Evolutionary conservation across 495 filamentous ascomycete species (phyloP).

Genomic region (Penicillium robsamsonii): DNA sequence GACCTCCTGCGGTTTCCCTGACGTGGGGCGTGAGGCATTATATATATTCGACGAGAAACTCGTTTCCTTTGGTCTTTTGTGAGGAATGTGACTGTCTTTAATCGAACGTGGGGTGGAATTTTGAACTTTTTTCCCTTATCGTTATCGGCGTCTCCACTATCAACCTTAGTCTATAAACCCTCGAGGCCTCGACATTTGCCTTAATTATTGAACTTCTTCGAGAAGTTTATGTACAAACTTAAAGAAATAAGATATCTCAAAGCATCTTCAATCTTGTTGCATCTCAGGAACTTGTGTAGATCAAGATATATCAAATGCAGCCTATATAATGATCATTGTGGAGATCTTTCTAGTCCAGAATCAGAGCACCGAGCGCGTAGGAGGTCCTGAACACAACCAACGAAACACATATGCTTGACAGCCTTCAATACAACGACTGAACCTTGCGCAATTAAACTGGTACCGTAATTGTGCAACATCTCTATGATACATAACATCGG

Average conservation of each 20-base stretch:
- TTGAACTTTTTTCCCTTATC: conserved; percentile 14
- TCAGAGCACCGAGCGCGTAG: not conserved
- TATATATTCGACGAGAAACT: not conserved
- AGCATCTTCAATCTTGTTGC: not conserved
- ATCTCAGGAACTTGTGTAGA: not conserved
- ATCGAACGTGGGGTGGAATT: conserved; percentile 10
- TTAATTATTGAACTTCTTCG: not conserved
- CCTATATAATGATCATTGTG: not conserved
- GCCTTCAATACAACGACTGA: not conserved
- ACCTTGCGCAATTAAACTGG: not conserved
- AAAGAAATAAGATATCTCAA: not conserved
- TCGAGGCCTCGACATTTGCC: not conserved
- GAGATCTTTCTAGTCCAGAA: not conserved
- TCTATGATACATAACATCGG: not conserved
- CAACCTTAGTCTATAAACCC: not conserved
- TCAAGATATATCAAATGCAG: not conserved
- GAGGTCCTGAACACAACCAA: not conserved
- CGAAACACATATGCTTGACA: not conserved
- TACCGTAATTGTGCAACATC: not conserved
- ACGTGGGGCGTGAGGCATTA: conserved; percentile 14
- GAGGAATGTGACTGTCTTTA: not conserved
- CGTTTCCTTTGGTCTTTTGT: not conserved
- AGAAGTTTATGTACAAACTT: not conserved
- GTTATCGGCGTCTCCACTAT: conserved; percentile 10
- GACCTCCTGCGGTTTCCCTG: conserved; percentile 13